Evolutionary conservation across 495 filamentous ascomycete genomes (phyloP), one percentile per base, ranked within the genome.

Genomic region (Xylaria nigripes): DNA sequence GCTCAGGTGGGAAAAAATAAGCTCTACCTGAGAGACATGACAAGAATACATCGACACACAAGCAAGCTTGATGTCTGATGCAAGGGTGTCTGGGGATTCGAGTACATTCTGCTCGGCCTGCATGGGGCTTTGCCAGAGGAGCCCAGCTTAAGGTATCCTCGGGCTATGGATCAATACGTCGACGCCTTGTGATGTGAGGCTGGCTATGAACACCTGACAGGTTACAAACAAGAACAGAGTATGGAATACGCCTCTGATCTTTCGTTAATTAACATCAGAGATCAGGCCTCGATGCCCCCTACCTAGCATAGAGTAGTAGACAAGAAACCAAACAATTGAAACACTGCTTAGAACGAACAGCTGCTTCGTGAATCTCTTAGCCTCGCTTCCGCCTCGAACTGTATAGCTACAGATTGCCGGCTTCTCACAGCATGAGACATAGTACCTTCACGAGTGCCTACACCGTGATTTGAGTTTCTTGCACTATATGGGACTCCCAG

Each of bases 231-330:
- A 29, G 12, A 34, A 23, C 24, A 27, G 53, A 49, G 53, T 50
- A 55, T 55, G 53, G 46, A 55, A 55, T 55, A 55, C 27, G 53
- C 27, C 46, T 55, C 46, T 49, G 21, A 38, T 34, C 42, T 10
- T 48, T 32, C 24, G 18, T 27, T 40, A 23, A 19, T 41, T 38
- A 9, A 42, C 21, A 13, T 45, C 30, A 10, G 10, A 32, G 9
- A 19, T 45, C 46, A 21, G 15, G 46, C 21, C 27, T 50, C 27
- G 12, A 30, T 29, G 23, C 44, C 45, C n/a, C n/a, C n/a, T n/a
- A n/a, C n/a, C 36, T 42, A 50, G 22, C 53, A 24, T 3, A 50
- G 40, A 43, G 29, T 45, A 55, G 45, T 55, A 50, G 45, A 50
- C n/a, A 23, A 30, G 6, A 54, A 50, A 55, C n/a, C 19, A 45